Base-by-base conservation (phyloP, 1,284 basidiomycete genomes). In the Mixia osmundae region DNA sequence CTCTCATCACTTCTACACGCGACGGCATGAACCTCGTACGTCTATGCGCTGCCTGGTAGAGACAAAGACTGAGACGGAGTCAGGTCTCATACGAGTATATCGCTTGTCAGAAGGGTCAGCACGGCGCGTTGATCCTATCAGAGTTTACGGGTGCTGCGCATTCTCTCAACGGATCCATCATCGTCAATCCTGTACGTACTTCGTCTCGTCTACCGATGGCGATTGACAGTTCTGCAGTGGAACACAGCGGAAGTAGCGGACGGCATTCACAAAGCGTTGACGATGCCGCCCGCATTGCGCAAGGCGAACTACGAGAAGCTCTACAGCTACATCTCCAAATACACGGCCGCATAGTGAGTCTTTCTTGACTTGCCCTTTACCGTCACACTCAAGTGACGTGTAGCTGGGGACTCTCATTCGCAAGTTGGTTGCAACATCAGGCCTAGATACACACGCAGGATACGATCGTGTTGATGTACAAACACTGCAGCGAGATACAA, bases 21-120 rank as follows among this genome's bases (percentile, higher is more conserved):
- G 89, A 97, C 52, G 89, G 89, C 30, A 99, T 99, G 91, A 99
- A 99, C 58, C 62, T 99, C 53, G 87, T 87, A 50, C 50, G 74
- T 47, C 14, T 2, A 18, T 5, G 8, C n/a, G 3, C 15, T 32
- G 16, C 9, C 26, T 33, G 25, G 24, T 25, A 5, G 30, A 21
- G 8, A 11, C 9, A 4, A 25, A 21, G 33, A 22, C 35, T 25
- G 23, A 33, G 11, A 24, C 18, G n/a, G 25, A 3, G 5, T 34
- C 46, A 87, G 83, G 83, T 95, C n/a, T 91, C 87, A 8, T 97
- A 97, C 60, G 91, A 97, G 57, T 97, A 97, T 57, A 77, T 95
- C 50, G 85, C 89, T 0, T 87, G 82, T 50, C 91, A 97, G 54
- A 71, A 80, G 50, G 71, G 14, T 11, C 68, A 75, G 12, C 80